Percentiles rank a stretch among this genome's conserved stretches.
Conservation (phyloP, 1,284 basidiomycete genomes). For the Cutaneotrichosporon dermatis region DNA sequence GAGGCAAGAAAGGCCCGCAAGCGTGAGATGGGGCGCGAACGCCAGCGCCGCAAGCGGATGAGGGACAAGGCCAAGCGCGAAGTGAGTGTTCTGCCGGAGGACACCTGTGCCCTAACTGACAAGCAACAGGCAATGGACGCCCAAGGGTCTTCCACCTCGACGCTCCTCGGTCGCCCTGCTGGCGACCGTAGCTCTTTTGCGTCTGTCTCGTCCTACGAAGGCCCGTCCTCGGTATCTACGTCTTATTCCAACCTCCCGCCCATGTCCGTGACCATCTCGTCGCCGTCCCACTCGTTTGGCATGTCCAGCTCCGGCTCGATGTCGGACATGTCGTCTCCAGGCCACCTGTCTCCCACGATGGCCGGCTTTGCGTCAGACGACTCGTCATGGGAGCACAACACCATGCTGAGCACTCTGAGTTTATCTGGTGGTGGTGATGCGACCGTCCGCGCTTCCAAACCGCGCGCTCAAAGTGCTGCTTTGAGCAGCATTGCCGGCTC, state of each 20-base stretch:
- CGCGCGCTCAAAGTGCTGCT: slow-evolving; percentile 8
- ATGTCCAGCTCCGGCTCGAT: slow-evolving; percentile 14
- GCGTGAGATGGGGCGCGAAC: slow-evolving; percentile 21
- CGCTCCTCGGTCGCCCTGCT: slow-evolving; percentile 5
- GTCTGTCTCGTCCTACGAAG: slow-evolving; percentile 14
- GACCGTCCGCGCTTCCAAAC: slow-evolving; percentile 12
- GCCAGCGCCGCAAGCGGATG: slow-evolving; percentile 22
- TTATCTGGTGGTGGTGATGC: slow-evolving; percentile 9
- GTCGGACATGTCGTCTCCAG: slow-evolving; percentile 18
- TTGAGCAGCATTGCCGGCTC: slow-evolving; percentile 6
- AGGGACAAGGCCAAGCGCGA: slow-evolving; percentile 24
- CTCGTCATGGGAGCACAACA: slow-evolving; percentile 19
- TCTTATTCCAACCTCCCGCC: slow-evolving; percentile 17
- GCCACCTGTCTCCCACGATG: slow-evolving; percentile 17
- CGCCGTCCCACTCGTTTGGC: slow-evolving; percentile 14
- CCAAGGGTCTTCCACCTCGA: slow-evolving; percentile 2
- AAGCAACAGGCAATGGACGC: neutral
- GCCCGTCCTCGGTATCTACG: slow-evolving; percentile 14
- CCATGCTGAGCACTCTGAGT: slow-evolving; percentile 17
- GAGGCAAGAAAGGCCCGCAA: slow-evolving; percentile 21
- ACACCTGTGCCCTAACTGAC: too few relatives aligned
- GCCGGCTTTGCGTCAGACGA: slow-evolving; percentile 15
- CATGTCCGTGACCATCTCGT: slow-evolving; percentile 14
- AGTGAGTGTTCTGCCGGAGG: slow-evolving; percentile 1
- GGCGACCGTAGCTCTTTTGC: slow-evolving; percentile 7